Evolutionary conservation across 2,329 filamentous ascomycete genomes (phyloP), one percentile per base, ranked within the genome.

Genomic region (Phyllosticta capitalensis): DNA sequence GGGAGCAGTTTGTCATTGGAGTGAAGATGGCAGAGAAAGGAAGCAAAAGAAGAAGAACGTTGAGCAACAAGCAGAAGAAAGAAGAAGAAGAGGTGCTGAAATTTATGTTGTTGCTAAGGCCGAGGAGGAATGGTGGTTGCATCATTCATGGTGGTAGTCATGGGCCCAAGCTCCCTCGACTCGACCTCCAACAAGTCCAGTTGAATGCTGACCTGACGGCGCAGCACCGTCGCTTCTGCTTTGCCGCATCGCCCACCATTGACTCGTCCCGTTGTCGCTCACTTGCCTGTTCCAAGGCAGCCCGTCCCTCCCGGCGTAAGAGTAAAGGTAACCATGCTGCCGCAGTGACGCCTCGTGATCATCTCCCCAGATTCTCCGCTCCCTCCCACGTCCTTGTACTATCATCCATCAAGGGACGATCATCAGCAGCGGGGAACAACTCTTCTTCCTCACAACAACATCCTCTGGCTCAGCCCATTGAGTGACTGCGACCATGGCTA

Each of bases 391-490:
- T 48, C 54, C 54, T 55, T 52, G 33, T 50, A 51, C 52, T 56
- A 45, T n/a, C 56, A 57, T 52, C 52, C 38, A 49, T 45, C 58
- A 59, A 52, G 52, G 38, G 48, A 52, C 54, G 50, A 30, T 49
- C 52, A 55, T 54, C 54, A 51, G 52, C 58, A 45, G 58, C 58
- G 54, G 58, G 58, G 54, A 56, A 60, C 49, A 28, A 63, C 54
- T 28, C 73, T 74, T 72, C 69, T 70, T 63, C 65, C 62, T 45
- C 64, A 64, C 45, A 71, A 74, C 63, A 81, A 82, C 71, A 81
- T 84, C 73, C 83, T 83, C 59, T 87, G 87, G 72, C 85, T 82
- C 76, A 87, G 6, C 19, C 22, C 12, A 45, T n/a, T 50, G 54
- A 56, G n/a, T 49, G n/a, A 50, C 58, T 52, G 55, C 49, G 26